Percentiles rank a stretch among this genome's conserved stretches.
Evolutionary conservation across 75 land plant species (phyloP).

Genomic region (Gnetum montanum): DNA sequence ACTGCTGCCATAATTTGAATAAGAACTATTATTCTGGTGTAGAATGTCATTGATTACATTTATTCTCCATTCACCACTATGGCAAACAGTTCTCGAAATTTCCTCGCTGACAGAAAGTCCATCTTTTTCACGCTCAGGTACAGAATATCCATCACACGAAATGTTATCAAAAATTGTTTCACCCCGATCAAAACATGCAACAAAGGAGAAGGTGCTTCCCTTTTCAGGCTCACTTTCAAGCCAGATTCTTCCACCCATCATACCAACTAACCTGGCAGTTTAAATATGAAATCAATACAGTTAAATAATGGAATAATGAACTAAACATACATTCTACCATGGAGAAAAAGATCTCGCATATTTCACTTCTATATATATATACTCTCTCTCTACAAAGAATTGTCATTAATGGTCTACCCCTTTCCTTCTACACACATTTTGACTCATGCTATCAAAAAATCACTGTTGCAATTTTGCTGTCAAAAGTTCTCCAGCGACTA

Average conservation of each 20-base stretch:
- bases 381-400: too few relatives aligned
- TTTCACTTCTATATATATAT: too few relatives aligned
- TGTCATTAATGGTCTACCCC: too few relatives aligned
- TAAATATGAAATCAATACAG: too few relatives aligned
- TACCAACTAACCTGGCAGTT: constrained; percentile 22
- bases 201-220: constrained; percentile 33
- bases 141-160: not conserved
- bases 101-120: not conserved
- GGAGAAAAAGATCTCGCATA: too few relatives aligned
- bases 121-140: constrained; percentile 2
- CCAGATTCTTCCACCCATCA: constrained; percentile 42
- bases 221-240: constrained; percentile 34
- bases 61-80: not conserved
- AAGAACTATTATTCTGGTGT: not conserved
- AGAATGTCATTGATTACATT: not conserved
- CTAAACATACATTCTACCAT: too few relatives aligned
- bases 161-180: not conserved
- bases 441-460: too few relatives aligned
- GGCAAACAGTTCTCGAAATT: not conserved
- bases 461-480: too few relatives aligned
- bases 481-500: too few relatives aligned
- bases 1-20: not conserved
- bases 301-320: too few relatives aligned
- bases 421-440: too few relatives aligned
- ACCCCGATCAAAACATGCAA: constrained; percentile 23